Evolutionary conservation across 306 rosid genomes (phyloP).

Genomic region (Ormosia emarginata): DNA sequence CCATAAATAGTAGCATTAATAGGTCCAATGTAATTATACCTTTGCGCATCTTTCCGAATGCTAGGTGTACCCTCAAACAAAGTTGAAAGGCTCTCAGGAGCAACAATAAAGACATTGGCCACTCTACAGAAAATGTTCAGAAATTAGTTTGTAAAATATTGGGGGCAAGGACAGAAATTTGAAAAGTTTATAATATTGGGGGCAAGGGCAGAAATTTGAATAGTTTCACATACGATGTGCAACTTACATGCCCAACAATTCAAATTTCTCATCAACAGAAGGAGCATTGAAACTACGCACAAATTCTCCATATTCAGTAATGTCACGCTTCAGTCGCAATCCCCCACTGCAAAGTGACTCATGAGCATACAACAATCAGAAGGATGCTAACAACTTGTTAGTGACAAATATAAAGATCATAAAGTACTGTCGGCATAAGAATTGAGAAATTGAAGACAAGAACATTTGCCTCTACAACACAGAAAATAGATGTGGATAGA

Average conservation of each 20-base stretch:
- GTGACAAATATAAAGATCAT: neutral
- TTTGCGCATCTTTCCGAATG: constrained; percentile 93
- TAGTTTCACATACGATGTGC: neutral
- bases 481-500: neutral
- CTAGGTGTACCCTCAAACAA: constrained; percentile 96
- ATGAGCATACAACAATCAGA: constrained; percentile 19
- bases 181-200: neutral
- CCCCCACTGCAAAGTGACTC: constrained; percentile 67
- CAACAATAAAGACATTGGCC: constrained; percentile 98
- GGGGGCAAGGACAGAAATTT: too few species aligned
- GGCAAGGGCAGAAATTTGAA: neutral
- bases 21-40: constrained; percentile 41
- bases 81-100: constrained; percentile 93
- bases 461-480: neutral
- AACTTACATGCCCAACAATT: constrained; percentile 95
- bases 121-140: constrained; percentile 50
- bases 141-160: constrained; percentile 11
- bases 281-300: constrained; percentile 93
- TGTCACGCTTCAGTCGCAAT: constrained; percentile 96
- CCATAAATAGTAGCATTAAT: neutral
- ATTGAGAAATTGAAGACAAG: neutral
- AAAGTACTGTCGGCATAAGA: constrained; percentile 1
- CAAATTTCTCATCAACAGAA: constrained; percentile 86
- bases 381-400: neutral
- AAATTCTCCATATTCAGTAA: constrained; percentile 96